phyloP scores from a whole-genome alignment of 331 rosid species.

The Dryas integrifolia region DNA sequence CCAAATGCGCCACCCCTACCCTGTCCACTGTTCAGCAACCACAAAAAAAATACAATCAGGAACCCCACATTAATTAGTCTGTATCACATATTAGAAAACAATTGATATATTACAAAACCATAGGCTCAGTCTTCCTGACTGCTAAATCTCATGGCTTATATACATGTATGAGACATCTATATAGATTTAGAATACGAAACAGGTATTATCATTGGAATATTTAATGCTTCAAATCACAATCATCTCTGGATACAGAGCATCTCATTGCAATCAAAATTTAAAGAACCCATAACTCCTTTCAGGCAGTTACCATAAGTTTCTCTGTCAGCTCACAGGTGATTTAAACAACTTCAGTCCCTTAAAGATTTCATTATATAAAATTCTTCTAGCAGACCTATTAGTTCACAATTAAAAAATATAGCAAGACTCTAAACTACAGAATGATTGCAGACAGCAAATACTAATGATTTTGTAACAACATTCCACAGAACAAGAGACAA shows the following conservation, averaged over 20 bases:
- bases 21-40: slow-evolving; percentile 56
- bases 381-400: neutral
- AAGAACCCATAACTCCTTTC: neutral
- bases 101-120: neutral
- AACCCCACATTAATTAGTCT: neutral
- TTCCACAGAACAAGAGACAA: neutral
- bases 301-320: neutral
- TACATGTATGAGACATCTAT: neutral
- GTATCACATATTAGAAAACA: neutral
- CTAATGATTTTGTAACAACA: neutral
- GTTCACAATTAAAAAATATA: neutral
- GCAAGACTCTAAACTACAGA: neutral
- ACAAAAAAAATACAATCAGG: slow-evolving; percentile 20
- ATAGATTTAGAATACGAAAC: too few relatives aligned
- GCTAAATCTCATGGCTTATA: neutral
- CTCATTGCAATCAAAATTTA: neutral
- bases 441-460: neutral
- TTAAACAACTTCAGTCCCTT: neutral
- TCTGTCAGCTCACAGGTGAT: neutral
- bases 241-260: neutral
- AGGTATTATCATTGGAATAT: too few relatives aligned
- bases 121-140: neutral
- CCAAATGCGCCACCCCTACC: slow-evolving; percentile 60
- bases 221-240: neutral
- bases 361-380: too few relatives aligned